Base-by-base conservation (phyloP, 2,329 filamentous ascomycete species). In the Metarhizium humberi region DNA sequence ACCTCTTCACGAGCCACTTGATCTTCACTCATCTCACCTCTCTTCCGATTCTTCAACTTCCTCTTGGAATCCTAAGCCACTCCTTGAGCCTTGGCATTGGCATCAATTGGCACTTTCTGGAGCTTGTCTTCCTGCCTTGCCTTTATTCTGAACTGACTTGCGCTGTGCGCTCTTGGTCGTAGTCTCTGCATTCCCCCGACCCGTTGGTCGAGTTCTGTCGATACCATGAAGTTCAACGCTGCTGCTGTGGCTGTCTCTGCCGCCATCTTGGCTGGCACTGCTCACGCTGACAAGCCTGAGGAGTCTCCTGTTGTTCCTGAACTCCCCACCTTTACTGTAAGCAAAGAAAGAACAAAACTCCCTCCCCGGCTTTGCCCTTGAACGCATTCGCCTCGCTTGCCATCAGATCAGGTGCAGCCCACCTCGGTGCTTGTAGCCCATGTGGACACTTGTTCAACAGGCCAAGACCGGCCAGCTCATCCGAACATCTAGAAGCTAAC, bases 311-410 rank as follows among this genome's bases (percentile, higher is more conserved):
- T 79, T 52, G 72, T 80, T 52, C 76, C 86, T 56, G 78, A 85
- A 69, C 83, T 90, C 65, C 88, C 92, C 50, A 88, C 84, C 56
- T 96, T 96, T 70, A 95, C 91, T 61, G 92, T 96, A 80, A 78
- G 90, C 79, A 58, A 16, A 30, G 7, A 30, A 11, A 11, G 10
- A 34, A 7, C 32, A 34, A 25, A 4, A 25, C 25, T 25, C 25
- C 25, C 14, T 20, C n/a, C n/a, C 42, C 18, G 11, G 4, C 20
- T 45, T 45, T 45, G 6, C 16, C 42, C 42, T 18, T 8, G 40
- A 14, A n/a, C 42, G 3, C n/a, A 18, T 2, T 20, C n/a, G 10
- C 42, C 18, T 20, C n/a, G 6, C 4, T 45, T 16, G n/a, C 11
- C 42, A 6, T 5, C 8, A 7, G 6, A 20, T 45, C 42, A 18